Evolutionary conservation across 495 filamentous ascomycete species (phyloP).

Genomic region (Neurospora terricola): DNA sequence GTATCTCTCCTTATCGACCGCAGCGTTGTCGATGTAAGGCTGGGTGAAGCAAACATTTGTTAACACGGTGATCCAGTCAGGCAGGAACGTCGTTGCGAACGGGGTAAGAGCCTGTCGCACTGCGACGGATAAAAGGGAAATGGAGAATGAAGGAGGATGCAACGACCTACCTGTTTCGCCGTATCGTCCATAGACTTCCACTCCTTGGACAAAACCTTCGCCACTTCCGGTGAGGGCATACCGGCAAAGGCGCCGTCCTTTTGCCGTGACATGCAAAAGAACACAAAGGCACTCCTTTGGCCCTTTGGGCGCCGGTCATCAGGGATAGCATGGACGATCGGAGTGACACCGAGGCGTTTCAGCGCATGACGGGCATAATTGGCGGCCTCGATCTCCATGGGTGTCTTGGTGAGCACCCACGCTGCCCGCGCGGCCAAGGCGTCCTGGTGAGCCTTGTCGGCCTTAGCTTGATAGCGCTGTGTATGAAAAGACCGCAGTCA

Average conservation of each 20-base stretch:
- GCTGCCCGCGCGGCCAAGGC: slow-evolving; percentile 37
- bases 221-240: slow-evolving; percentile 17
- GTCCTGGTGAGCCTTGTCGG: slow-evolving; percentile 35
- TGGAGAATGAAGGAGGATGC: not conserved
- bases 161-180: slow-evolving; percentile 37
- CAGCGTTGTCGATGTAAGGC: slow-evolving; percentile 17
- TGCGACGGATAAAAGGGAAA: not conserved
- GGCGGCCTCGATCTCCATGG: slow-evolving; percentile 47
- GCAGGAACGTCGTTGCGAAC: not conserved
- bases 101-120: not conserved
- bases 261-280: slow-evolving; percentile 39
- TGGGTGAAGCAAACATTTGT: slow-evolving; percentile 7
- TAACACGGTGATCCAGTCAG: slow-evolving; percentile 5
- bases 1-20: slow-evolving; percentile 8
- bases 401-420: slow-evolving; percentile 52
- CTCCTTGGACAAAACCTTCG: slow-evolving; percentile 31
- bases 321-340: slow-evolving; percentile 19
- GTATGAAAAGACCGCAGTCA: not conserved
- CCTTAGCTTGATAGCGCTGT: slow-evolving; percentile 35
- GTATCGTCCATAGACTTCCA: slow-evolving; percentile 43
- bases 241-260: slow-evolving; percentile 38
- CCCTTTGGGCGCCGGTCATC: slow-evolving; percentile 53
- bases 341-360: slow-evolving; percentile 11
- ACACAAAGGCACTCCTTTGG: slow-evolving; percentile 25
- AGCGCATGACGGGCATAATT: slow-evolving; percentile 53